These are phyloP conservation scores for Elongisporangium senticosum DNA, from an alignment of 352 stramenopile genomes.

Conservation along the genomic window DNA sequence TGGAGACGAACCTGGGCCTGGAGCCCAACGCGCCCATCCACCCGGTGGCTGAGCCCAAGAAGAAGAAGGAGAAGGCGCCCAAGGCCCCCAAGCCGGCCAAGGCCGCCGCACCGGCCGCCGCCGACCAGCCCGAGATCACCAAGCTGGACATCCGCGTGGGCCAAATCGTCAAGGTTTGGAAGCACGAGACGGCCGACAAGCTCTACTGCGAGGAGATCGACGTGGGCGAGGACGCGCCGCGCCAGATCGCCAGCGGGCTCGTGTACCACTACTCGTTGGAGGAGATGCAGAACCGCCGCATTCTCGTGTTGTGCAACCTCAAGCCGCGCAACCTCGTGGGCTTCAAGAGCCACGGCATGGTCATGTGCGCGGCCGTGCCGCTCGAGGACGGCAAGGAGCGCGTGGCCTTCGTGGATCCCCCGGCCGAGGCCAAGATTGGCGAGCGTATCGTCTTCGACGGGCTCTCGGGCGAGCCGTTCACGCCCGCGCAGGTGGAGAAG, in stretches of 20 bases:
- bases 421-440: conserved; percentile 60
- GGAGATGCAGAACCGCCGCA: conserved; percentile 77
- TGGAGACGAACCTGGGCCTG: conserved; percentile 76
- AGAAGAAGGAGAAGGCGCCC: conserved; percentile 27
- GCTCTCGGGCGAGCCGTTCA: conserved; percentile 63
- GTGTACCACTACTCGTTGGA: conserved; percentile 85
- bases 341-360: conserved; percentile 90
- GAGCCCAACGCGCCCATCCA: conserved; percentile 55
- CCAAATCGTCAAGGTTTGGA: conserved; percentile 90
- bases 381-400: conserved; percentile 72
- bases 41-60: conserved; percentile 26
- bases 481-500: conserved; percentile 84
- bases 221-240: conserved; percentile 81
- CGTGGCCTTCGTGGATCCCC: conserved; percentile 82
- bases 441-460: conserved; percentile 73
- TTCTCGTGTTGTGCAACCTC: conserved; percentile 90
- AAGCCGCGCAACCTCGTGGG: conserved; percentile 88
- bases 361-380: conserved; percentile 78
- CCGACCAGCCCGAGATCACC: conserved; percentile 82
- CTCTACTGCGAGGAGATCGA: conserved; percentile 92
- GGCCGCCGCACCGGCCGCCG: conserved; percentile 29
- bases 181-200: conserved; percentile 89
- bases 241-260: conserved; percentile 84
- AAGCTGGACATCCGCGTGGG: conserved; percentile 91
- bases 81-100: conserved; percentile 45